A percentile compares a stretch with the other conserved stretches of the same genome.
Evolutionary conservation across 192 early-diverging fungal genomes (phyloP).

Genomic region (Linnemannia schmuckeri): DNA sequence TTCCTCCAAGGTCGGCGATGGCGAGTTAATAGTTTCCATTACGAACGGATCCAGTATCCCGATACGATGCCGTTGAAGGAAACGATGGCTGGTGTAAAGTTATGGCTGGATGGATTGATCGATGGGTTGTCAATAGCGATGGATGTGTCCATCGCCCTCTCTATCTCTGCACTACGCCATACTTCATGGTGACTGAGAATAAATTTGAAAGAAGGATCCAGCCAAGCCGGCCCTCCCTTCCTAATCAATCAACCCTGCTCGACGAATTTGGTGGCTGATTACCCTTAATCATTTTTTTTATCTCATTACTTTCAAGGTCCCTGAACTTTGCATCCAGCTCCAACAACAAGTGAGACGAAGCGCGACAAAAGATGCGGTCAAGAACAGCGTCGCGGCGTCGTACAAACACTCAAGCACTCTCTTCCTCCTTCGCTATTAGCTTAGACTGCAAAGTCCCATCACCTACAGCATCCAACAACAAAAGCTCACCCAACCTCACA

Average conservation of each 20-base stretch:
- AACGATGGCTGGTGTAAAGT: background rate
- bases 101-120: background rate
- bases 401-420: background rate
- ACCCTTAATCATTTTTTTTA: background rate
- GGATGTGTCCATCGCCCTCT: background rate
- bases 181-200: constrained; percentile 11
- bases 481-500: background rate
- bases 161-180: background rate
- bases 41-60: background rate
- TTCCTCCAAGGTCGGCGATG: background rate
- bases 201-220: constrained; percentile 12
- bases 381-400: background rate
- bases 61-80: background rate
- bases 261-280: background rate
- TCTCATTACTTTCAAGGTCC: background rate
- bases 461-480: background rate
- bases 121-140: background rate
- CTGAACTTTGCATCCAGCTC: no score
- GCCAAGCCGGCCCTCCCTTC: background rate
- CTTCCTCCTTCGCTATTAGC: background rate
- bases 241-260: background rate
- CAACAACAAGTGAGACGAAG: no score
- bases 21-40: background rate
- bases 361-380: background rate
- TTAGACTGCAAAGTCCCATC: background rate